Conservation (phyloP, 2,329 filamentous ascomycete species). For the Pyrenophora seminiperda region DNA sequence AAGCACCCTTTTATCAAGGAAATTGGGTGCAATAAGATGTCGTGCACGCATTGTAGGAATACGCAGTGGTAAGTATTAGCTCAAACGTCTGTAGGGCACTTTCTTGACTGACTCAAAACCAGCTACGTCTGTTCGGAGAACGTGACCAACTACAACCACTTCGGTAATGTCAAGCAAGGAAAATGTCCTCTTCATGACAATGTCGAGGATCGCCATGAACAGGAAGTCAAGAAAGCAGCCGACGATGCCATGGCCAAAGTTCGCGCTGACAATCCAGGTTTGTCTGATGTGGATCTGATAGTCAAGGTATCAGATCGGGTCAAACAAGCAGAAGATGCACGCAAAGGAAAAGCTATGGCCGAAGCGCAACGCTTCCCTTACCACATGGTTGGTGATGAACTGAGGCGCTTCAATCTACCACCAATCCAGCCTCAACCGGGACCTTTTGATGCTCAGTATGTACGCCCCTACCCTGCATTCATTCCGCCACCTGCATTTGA, state of each 20-base stretch:
- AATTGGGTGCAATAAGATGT: conserved; percentile 83
- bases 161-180: conserved; percentile 56
- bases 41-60: conserved; percentile 64
- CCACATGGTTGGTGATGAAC: conserved; percentile 27
- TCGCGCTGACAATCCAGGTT: conserved; percentile 62
- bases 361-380: conserved; percentile 26
- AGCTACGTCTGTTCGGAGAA: conserved; percentile 74
- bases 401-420: conserved; percentile 9
- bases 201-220: conserved; percentile 62
- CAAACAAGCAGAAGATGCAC: conserved; percentile 38
- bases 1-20: conserved; percentile 79
- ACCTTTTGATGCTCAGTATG: conserved; percentile 25
- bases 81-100: no score
- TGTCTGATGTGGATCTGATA: conserved; percentile 63
- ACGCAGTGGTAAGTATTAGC: conserved; percentile 58
- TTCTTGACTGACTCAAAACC: conserved; percentile 6
- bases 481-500: conserved; percentile 1
- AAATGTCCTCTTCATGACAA: conserved; percentile 73
- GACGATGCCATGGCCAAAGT: conserved; percentile 61
- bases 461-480: conserved; percentile 5
- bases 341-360: conserved; percentile 23
- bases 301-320: conserved; percentile 63
- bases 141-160: conserved; percentile 71
- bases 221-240: conserved; percentile 68
- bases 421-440: conserved; percentile 1